Evolutionary conservation across 1,284 basidiomycete genomes (phyloP).

Genomic region (Pseudozyma hubeiensis): DNA sequence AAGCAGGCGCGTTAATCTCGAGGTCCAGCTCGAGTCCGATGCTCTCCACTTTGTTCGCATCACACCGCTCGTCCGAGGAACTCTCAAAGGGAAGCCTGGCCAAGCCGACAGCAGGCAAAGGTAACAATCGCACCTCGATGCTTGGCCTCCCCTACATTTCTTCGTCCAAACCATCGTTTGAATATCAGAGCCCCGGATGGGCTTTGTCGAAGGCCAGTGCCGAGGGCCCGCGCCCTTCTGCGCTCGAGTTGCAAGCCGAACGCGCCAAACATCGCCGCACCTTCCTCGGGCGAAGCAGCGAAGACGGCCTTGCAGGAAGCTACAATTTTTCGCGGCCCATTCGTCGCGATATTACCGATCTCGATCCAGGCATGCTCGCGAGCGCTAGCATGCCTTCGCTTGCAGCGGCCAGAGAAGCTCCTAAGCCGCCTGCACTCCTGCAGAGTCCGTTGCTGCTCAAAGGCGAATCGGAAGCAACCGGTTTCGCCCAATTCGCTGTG

Average conservation of each 20-base stretch:
- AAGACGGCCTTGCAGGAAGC: constrained; percentile 14
- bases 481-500: constrained; percentile 24
- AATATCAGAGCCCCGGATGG: constrained; percentile 33
- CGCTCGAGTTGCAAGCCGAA: constrained; percentile 13
- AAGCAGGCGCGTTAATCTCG: constrained; percentile 2
- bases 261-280: constrained; percentile 28
- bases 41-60: constrained; percentile 30
- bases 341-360: constrained; percentile 10
- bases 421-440: constrained; percentile 18
- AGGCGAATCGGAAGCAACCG: constrained; percentile 28
- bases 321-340: constrained; percentile 43
- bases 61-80: constrained; percentile 13
- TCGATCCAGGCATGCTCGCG: constrained; percentile 2
- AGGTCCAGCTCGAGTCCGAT: constrained; percentile 28
- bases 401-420: constrained; percentile 5
- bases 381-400: constrained; percentile 28
- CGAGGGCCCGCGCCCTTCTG: constrained; percentile 6
- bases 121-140: constrained; percentile 15
- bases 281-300: constrained; percentile 20
- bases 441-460: constrained; percentile 39
- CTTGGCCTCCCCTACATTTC: constrained; percentile 38
- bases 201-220: constrained; percentile 15
- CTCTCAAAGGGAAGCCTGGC: constrained; percentile 14
- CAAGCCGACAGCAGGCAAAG: constrained; percentile 6
- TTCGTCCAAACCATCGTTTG: constrained; percentile 20